Evolutionary conservation across 768 basidiomycete genomes (phyloP).

Genomic region (Tylopilus vinaceipallidus): DNA sequence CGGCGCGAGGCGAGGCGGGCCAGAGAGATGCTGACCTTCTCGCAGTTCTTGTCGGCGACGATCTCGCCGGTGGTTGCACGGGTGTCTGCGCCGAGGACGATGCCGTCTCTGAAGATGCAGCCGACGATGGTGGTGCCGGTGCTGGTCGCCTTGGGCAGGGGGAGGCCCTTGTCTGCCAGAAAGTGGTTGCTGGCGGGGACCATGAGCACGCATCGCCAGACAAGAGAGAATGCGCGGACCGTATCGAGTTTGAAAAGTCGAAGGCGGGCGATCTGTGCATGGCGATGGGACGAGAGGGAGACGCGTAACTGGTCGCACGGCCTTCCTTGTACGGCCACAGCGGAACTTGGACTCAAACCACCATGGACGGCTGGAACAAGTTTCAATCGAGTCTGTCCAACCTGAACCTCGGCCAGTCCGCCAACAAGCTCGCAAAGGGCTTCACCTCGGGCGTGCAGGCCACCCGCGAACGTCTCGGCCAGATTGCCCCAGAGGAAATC

Average conservation of each 20-base stretch:
- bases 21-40: constrained; percentile 66
- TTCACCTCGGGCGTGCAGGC: constrained; percentile 83
- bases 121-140: constrained; percentile 99
- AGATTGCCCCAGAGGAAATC: constrained; percentile 89
- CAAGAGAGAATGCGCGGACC: constrained; percentile 47
- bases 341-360: too few species aligned
- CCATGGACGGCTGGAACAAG: constrained; percentile 61
- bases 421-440: constrained; percentile 74
- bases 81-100: constrained; percentile 95
- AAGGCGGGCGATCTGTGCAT: constrained; percentile 59
- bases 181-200: constrained; percentile 62
- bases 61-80: constrained; percentile 93
- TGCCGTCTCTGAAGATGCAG: constrained; percentile 87
- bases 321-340: constrained; percentile 7
- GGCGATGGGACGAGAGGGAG: constrained; percentile 39
- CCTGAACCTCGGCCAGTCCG: constrained; percentile 74
- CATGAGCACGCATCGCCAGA: neutral
- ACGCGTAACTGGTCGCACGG: constrained; percentile 28
- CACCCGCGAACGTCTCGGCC: constrained; percentile 83
- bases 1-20: neutral
- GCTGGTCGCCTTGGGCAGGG: constrained; percentile 81
- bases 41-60: constrained; percentile 99
- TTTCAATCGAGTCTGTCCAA: constrained; percentile 57
- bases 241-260: constrained; percentile 72
- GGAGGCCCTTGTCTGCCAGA: constrained; percentile 65